A percentile compares a stretch with the other conserved stretches of the same genome.
Conservation (phyloP, 495 filamentous ascomycete genomes). For the Daldinia loculata region DNA sequence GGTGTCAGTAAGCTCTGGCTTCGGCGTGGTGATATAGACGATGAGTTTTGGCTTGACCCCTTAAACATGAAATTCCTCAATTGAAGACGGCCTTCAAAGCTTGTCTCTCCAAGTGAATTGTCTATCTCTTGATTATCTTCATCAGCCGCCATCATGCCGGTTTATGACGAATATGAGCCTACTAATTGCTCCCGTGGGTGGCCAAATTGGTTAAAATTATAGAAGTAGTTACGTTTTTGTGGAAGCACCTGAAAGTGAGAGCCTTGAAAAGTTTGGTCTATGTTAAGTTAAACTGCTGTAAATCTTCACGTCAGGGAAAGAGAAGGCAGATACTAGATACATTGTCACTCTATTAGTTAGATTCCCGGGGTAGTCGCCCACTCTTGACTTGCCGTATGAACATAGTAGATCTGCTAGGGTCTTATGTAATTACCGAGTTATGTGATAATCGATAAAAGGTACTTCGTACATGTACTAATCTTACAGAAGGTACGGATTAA, state of each 20-base stretch:
- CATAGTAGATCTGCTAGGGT: constrained; percentile 3
- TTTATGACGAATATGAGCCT: background rate
- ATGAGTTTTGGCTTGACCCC: constrained; percentile 39
- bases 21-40: constrained; percentile 21
- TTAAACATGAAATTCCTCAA: constrained; percentile 56
- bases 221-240: background rate
- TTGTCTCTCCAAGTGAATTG: constrained; percentile 43
- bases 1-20: constrained; percentile 34
- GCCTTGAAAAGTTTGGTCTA: background rate
- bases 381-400: background rate
- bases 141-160: constrained; percentile 10
- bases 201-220: background rate
- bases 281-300: background rate
- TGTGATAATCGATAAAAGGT: background rate
- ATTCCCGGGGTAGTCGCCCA: background rate
- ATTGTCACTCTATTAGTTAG: constrained; percentile 2
- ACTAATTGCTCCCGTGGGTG: background rate
- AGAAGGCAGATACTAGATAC: background rate
- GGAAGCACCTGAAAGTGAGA: background rate
- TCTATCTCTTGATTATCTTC: constrained; percentile 6
- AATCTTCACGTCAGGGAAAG: background rate
- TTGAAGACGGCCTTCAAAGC: constrained; percentile 65
- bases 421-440: constrained; percentile 16
- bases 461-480: background rate
- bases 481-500: too few species aligned